Evolutionary conservation across 345 rosid species (phyloP).

Genomic region (Garcia nutans): DNA sequence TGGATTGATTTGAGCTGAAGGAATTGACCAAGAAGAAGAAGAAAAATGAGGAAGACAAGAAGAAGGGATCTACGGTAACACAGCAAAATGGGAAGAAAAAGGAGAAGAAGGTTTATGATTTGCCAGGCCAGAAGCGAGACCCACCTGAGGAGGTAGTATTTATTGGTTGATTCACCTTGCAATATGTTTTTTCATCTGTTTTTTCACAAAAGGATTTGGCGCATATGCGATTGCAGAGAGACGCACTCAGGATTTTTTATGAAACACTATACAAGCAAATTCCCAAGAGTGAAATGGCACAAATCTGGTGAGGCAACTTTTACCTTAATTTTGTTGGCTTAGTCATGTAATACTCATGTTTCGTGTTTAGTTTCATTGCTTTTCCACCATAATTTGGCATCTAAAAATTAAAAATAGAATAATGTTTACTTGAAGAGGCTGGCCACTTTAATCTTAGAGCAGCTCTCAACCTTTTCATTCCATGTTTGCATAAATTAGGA

Average conservation of each 20-base stretch:
- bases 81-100: conserved; percentile 48
- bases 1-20: conserved; percentile 30
- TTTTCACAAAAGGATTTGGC: conserved; percentile 12
- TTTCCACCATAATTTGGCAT: neutral
- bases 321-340: neutral
- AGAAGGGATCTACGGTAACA: conserved; percentile 24
- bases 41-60: conserved; percentile 35
- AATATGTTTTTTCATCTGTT: neutral
- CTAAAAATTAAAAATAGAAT: neutral
- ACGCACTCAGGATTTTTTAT: conserved; percentile 83
- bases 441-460: neutral
- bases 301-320: conserved; percentile 66
- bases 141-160: conserved; percentile 69
- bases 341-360: neutral
- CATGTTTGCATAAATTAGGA: neutral
- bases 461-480: neutral
- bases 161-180: conserved; percentile 9
- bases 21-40: conserved; percentile 52
- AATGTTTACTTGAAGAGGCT: neutral
- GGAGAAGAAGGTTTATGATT: conserved; percentile 73
- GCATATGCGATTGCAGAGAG: conserved; percentile 68
- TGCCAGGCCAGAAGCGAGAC: conserved; percentile 92
- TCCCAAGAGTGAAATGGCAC: conserved; percentile 90
- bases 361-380: conserved; percentile 5
- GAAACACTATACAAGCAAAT: conserved; percentile 74